phyloP scores from a whole-genome alignment of 2,329 filamentous ascomycete genomes.

The Penicillium vulpinum region DNA sequence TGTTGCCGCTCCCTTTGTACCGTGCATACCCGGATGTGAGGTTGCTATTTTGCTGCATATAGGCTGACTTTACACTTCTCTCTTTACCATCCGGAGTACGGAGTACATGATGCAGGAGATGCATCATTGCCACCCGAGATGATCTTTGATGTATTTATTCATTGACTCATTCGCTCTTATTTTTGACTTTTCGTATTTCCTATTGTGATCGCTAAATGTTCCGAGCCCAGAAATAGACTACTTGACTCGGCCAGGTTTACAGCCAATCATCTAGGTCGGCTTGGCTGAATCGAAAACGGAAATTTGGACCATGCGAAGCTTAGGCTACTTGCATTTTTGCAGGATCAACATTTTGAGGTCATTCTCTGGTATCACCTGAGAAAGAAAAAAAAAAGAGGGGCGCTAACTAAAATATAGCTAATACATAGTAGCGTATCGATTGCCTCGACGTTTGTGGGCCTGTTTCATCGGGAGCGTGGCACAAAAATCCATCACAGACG shows the following conservation, averaged over 20 bases:
- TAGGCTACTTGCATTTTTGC: slow-evolving; percentile 16
- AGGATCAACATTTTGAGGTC: slow-evolving; percentile 15
- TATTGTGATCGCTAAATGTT: no score
- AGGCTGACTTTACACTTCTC: slow-evolving; percentile 5
- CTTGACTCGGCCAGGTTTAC: not conserved
- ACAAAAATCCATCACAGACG: slow-evolving; percentile 4
- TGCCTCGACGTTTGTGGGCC: slow-evolving; percentile 11
- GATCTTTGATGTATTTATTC: not conserved
- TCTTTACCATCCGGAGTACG: not conserved
- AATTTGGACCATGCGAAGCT: not conserved
- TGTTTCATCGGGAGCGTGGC: slow-evolving; percentile 11
- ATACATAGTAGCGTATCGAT: slow-evolving; percentile 7
- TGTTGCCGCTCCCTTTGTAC: slow-evolving; percentile 10
- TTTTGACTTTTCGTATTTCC: not conserved
- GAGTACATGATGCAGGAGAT: slow-evolving; percentile 30
- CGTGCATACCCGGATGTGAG: slow-evolving; percentile 23
- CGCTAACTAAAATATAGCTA: slow-evolving; percentile 8
- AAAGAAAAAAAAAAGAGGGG: slow-evolving; percentile 1
- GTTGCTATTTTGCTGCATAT: slow-evolving; percentile 16
- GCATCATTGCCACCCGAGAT: slow-evolving; percentile 27
- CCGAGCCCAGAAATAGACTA: slow-evolving; percentile 17
- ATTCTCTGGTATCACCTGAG: slow-evolving; percentile 22
- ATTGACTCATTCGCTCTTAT: not conserved
- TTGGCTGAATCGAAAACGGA: not conserved
- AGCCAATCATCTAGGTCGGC: slow-evolving; percentile 1